Base-by-base conservation (phyloP, 257 asterid genomes). In the Salvia miltiorrhiza region DNA sequence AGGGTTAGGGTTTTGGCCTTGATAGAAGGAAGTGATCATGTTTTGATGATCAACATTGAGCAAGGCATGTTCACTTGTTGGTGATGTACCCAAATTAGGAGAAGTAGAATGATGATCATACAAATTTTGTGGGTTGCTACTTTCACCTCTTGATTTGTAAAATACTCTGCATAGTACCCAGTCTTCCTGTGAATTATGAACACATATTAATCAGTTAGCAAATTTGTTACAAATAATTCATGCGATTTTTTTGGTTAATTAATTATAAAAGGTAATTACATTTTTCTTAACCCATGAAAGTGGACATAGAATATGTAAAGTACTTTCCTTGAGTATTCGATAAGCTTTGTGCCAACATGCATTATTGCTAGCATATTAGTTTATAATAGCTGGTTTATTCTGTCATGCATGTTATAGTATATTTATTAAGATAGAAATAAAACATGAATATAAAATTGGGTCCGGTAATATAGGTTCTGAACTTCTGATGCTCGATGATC, bases 101-200 rank as follows among this genome's bases (percentile, higher is more conserved):
- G 82, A 77, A 72, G 58, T 66, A 5, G 44, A n/a, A 5, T 70
- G 2, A 17, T 60, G 2, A 17, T 60, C 74, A 61, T 55, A 60
- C 3, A 20, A 32, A 14, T 67, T 28, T 32, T 68, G 59, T 17
- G 73, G 73, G 81, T 68, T 68, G 73, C 59, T 71, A 17, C 71
- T 82, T 65, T 85, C 93, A 35, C 73, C 52, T 58, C 86, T 85
- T 17, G 81, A 73, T 76, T 89, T 91, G 83, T 91, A 79, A 35
- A 91, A 87, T 40, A 91, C 97, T 82, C 97, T 83, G 72, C 96
- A 88, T 23, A 91, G 61, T 6, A 91, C 97, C 97, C 97, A 91
- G 19, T 91, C 96, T 72, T 91, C 97, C 96, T 91, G 92, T 41
- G 30, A 79, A 69, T 23, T 2, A 69, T 28, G 3, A 28, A 14